Conservation (phyloP, 805 yeast genomes). For the Millerozyma miso region DNA sequence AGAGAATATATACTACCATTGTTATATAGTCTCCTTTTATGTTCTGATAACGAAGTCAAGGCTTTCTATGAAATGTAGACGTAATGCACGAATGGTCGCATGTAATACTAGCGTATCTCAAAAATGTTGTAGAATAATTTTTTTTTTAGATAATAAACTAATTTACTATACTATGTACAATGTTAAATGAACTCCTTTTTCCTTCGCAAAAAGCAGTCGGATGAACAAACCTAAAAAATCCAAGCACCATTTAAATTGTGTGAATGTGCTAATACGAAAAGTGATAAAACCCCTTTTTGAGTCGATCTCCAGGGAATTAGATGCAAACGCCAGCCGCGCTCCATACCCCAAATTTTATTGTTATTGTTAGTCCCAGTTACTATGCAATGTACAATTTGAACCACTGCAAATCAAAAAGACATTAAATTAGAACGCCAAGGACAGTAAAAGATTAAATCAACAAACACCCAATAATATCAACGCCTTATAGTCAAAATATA, state of each 20-base stretch:
- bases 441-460: background rate
- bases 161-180: background rate
- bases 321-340: background rate
- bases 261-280: background rate
- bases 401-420: background rate
- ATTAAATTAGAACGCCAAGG: background rate
- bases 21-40: too few relatives aligned
- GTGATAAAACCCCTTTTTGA: background rate
- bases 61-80: too few relatives aligned
- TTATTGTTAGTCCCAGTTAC: background rate
- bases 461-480: background rate
- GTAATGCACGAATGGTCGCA: too few relatives aligned
- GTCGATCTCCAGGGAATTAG: background rate
- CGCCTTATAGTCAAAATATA: background rate
- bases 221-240: background rate
- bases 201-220: background rate
- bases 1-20: too few relatives aligned
- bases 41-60: too few relatives aligned
- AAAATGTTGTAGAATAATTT: too few relatives aligned
- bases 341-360: background rate
- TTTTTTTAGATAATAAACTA: too few relatives aligned
- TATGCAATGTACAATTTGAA: background rate
- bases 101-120: too few relatives aligned
- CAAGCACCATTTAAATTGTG: background rate
- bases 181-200: background rate